A percentile compares a stretch with the other conserved stretches of the same genome.
phyloP scores from a whole-genome alignment of 306 rosid genomes.

The Lotus japonicus region DNA sequence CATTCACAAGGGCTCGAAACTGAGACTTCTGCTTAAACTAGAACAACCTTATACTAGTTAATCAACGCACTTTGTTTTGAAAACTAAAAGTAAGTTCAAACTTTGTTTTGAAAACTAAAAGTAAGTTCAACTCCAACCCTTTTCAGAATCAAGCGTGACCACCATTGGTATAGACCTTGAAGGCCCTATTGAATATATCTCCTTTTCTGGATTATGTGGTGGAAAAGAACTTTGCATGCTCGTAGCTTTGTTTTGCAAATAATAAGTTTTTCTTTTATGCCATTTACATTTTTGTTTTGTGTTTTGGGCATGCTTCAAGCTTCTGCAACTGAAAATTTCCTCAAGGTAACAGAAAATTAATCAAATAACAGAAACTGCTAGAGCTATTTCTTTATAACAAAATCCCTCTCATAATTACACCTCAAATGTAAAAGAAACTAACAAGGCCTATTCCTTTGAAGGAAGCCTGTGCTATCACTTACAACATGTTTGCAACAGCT shows the following conservation, averaged over 20 bases:
- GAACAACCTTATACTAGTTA: too few relatives aligned
- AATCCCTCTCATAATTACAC: neutral
- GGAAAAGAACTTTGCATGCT: neutral
- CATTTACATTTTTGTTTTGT: neutral
- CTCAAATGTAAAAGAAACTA: slow-evolving; percentile 2
- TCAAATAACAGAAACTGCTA: neutral
- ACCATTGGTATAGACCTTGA: neutral
- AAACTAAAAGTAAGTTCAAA: too few relatives aligned
- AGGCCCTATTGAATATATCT: neutral
- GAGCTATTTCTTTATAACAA: neutral
- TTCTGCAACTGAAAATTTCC: slow-evolving; percentile 4
- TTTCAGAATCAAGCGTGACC: neutral
- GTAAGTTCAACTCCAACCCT: neutral
- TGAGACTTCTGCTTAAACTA: too few relatives aligned
- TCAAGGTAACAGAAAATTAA: neutral
- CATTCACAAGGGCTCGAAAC: too few relatives aligned
- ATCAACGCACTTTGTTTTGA: too few relatives aligned
- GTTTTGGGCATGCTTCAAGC: neutral
- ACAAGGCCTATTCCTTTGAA: neutral
- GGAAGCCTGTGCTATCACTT: neutral
- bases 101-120: too few relatives aligned
- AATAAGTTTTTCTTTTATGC: neutral
- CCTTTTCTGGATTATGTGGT: neutral
- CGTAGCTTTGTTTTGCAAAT: neutral
- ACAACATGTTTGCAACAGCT: too few relatives aligned